A percentile compares a stretch with the other conserved stretches of the same genome.
phyloP scores from a whole-genome alignment of 768 basidiomycete species.

The Russula olivacea region DNA sequence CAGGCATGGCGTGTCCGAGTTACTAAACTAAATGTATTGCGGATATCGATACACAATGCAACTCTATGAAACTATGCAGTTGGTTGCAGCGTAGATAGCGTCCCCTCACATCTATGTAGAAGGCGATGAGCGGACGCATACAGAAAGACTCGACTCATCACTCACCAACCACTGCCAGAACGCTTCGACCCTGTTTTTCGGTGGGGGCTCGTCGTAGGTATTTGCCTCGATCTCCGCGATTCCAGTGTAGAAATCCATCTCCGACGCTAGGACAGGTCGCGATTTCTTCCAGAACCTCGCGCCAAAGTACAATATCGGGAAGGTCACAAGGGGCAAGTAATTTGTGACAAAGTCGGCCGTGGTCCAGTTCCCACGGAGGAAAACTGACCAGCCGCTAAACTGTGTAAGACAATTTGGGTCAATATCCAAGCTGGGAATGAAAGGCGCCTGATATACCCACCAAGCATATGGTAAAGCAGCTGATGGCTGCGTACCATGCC shows the following conservation, averaged over 20 bases:
- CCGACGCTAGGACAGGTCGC: constrained; percentile 41
- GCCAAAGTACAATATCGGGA: constrained; percentile 67
- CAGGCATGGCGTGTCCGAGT: neutral
- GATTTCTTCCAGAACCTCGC: constrained; percentile 51
- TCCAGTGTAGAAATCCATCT: constrained; percentile 83
- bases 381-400: constrained; percentile 49
- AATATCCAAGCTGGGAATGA: neutral
- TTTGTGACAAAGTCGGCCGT: constrained; percentile 73
- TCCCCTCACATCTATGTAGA: constrained; percentile 13
- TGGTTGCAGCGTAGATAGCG: no score
- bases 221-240: constrained; percentile 35
- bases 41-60: no score
- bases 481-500: constrained; percentile 45
- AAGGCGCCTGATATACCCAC: constrained; percentile 38
- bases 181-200: constrained; percentile 58
- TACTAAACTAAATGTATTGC: no score
- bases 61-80: no score
- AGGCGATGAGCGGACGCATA: neutral
- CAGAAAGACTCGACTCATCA: constrained; percentile 10
- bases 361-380: constrained; percentile 49
- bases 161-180: constrained; percentile 80
- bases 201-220: constrained; percentile 59
- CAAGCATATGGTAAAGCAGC: constrained; percentile 47
- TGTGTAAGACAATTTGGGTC: constrained; percentile 21
- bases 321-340: constrained; percentile 62